These are phyloP conservation scores for Dionaea muscipula DNA, from an alignment of 179 eudicot species.

Conservation along the genomic window DNA sequence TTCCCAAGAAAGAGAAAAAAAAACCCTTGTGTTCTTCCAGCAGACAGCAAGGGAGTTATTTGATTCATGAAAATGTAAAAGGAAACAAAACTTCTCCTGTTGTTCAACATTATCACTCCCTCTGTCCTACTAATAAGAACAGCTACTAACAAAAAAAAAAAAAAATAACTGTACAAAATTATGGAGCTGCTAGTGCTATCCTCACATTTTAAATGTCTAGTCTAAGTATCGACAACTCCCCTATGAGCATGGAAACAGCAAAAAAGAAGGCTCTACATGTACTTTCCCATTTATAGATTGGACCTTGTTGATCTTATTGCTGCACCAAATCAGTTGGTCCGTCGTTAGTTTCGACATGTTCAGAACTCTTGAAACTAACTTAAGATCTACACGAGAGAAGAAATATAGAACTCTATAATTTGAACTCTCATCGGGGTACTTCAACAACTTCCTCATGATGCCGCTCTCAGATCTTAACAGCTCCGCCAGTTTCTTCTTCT, in stretches of 20 bases:
- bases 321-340: slow-evolving; percentile 83
- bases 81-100: no score
- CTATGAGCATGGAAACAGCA: slow-evolving; percentile 67
- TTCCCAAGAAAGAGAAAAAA: no score
- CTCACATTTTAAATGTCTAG: no score
- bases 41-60: no score
- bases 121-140: no score
- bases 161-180: no score
- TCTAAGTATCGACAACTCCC: no score
- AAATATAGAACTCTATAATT: slow-evolving; percentile 47
- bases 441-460: slow-evolving; percentile 40
- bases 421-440: slow-evolving; percentile 27
- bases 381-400: slow-evolving; percentile 80
- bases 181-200: no score
- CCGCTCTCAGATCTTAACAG: slow-evolving; percentile 45
- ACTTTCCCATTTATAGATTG: slow-evolving; percentile 44
- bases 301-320: slow-evolving; percentile 45
- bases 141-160: no score
- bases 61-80: no score
- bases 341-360: slow-evolving; percentile 62
- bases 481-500: slow-evolving; percentile 64
- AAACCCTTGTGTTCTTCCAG: no score
- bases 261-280: slow-evolving; percentile 49
- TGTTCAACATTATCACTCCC: no score
- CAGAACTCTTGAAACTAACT: slow-evolving; percentile 59